Conservation (phyloP, 805 yeast genomes). For the Monosporozyma aerobia region DNA sequence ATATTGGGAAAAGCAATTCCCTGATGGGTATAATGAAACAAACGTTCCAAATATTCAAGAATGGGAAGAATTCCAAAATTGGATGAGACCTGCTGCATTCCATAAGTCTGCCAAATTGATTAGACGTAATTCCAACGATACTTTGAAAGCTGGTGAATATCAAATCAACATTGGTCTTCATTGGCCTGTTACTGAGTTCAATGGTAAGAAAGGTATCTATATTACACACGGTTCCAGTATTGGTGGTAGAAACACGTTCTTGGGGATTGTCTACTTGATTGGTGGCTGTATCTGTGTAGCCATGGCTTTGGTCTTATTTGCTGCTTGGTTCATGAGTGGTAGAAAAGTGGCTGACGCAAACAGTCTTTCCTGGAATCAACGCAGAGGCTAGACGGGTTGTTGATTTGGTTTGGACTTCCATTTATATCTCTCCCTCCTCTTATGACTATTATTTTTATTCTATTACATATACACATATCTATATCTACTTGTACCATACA, state of each 20-base stretch:
- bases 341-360: slow-evolving; percentile 65
- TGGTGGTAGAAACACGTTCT: slow-evolving; percentile 68
- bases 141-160: slow-evolving; percentile 49
- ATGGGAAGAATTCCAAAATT: slow-evolving; percentile 84
- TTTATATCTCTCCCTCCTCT: background rate
- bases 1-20: slow-evolving; percentile 72
- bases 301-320: slow-evolving; percentile 43
- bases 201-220: slow-evolving; percentile 60
- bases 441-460: background rate
- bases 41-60: slow-evolving; percentile 67
- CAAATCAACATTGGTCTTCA: slow-evolving; percentile 61
- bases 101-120: slow-evolving; percentile 59
- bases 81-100: slow-evolving; percentile 90
- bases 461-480: background rate
- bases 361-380: slow-evolving; percentile 65
- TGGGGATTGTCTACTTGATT: slow-evolving; percentile 67
- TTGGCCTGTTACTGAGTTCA: slow-evolving; percentile 64
- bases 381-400: slow-evolving; percentile 7
- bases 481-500: background rate
- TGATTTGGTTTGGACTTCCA: no score
- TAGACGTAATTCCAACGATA: slow-evolving; percentile 50
- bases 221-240: slow-evolving; percentile 61
- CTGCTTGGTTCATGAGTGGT: slow-evolving; percentile 52
- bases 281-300: slow-evolving; percentile 63
- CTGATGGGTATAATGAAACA: slow-evolving; percentile 79